Percentiles rank a stretch among this genome's conserved stretches.
Conservation (phyloP, 257 asterid genomes). For the Jaltomata sinuosa region DNA sequence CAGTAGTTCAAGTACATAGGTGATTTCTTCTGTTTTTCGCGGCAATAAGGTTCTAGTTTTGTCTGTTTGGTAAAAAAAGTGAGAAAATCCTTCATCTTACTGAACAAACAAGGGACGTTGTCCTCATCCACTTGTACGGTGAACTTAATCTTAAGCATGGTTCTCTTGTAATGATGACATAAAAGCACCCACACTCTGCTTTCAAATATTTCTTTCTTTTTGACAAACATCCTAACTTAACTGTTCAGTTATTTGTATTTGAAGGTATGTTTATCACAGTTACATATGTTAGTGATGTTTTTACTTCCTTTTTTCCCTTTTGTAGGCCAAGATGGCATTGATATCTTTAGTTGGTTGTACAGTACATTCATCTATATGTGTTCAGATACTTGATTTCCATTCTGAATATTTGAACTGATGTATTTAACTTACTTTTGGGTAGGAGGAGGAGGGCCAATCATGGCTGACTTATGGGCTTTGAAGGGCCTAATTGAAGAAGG, state of each 20-base stretch:
- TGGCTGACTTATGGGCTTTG: conserved; percentile 98
- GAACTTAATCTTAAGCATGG: not conserved
- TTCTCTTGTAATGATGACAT: not conserved
- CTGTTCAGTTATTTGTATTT: not conserved
- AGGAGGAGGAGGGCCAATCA: conserved; percentile 99
- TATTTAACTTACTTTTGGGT: conserved; percentile 8
- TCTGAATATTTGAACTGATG: not conserved
- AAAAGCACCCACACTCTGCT: not conserved
- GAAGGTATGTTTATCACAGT: not conserved
- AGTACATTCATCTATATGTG: not conserved
- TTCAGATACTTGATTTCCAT: not conserved
- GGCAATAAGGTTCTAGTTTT: not conserved
- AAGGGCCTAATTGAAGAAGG: conserved; percentile 96
- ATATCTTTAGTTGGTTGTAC: not conserved
- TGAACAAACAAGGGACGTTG: not conserved
- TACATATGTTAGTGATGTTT: not conserved
- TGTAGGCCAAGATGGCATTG: not conserved
- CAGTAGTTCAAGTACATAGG: not conserved
- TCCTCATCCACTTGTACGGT: not conserved
- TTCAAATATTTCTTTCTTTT: not conserved
- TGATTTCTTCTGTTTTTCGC: not conserved
- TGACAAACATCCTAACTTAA: not conserved
- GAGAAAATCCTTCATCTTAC: not conserved
- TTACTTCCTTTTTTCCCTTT: not conserved
- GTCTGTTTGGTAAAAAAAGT: not conserved